Base-by-base conservation (phyloP, 106 monocot genomes). In the Iris macrosiphon region DNA sequence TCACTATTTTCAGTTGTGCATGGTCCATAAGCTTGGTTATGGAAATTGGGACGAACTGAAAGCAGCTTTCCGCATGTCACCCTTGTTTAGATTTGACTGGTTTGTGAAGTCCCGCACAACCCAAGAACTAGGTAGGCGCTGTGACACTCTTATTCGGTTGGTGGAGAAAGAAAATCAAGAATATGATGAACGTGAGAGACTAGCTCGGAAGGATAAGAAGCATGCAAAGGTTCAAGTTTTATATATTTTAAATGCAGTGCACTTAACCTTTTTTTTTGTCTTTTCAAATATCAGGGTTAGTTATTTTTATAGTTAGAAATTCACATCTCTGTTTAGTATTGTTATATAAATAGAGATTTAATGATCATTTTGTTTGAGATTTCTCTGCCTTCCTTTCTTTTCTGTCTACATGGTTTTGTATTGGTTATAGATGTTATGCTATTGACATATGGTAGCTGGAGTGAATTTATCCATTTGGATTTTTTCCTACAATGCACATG, bases 161-260 rank as follows among this genome's bases (percentile, higher is more conserved):
- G 74, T 80, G 32, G 79, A 80, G 65, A 80, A 70, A 56, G 79
- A 80, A 57, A 80, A 80, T 49, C 79, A 80, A 51, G 79, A 80
- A 66, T 61, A 55, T 65, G 79, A 80, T 65, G 79, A 80, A 45
- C 64, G 72, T 5, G 79, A 74, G 46, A 65, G 79, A 42, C 74
- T 70, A 57, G 79, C 79, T 40, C 55, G 70, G 16, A 80, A 74
- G 37, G 79, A 80, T 29, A 80, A 80, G 26, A 80, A 70, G 51
- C 53, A 34, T 61, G 79, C 61, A 0, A 79, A 73, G 73, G 79
- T 79, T 13, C n/a, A n/a, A n/a, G 4, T 25, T 39, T 22, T 19
- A 35, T n/a, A n/a, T n/a, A 0, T 17, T 11, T 11, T 31, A 14
- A 3, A n/a, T n/a, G n/a, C n/a, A n/a, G n/a, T n/a, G n/a, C n/a